Evolutionary conservation across 805 yeast species (phyloP).

Genomic region (Candida germanica): DNA sequence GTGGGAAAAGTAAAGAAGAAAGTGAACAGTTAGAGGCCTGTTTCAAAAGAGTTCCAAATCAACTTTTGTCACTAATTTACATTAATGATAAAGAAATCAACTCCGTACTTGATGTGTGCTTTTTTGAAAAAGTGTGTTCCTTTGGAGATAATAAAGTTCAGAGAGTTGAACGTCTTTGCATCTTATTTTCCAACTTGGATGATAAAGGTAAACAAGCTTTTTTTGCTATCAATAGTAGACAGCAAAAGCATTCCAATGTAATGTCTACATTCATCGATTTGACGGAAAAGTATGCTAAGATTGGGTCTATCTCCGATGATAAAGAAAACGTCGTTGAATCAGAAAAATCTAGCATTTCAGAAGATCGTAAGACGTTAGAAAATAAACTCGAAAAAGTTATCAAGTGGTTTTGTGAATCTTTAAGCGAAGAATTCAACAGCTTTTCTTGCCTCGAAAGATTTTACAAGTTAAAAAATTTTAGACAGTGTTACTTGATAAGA

Average conservation of each 20-base stretch:
- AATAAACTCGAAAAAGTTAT: slow-evolving; percentile 52
- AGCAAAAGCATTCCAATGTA: slow-evolving; percentile 55
- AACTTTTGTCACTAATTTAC: slow-evolving; percentile 62
- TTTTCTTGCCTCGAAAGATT: slow-evolving; percentile 51
- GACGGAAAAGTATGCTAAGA: slow-evolving; percentile 39
- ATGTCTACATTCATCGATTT: slow-evolving; percentile 47
- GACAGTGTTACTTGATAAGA: slow-evolving; percentile 55
- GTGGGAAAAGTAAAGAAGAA: slow-evolving; percentile 22
- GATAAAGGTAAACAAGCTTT: slow-evolving; percentile 62
- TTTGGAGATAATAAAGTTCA: slow-evolving; percentile 40
- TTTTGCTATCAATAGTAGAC: slow-evolving; percentile 66
- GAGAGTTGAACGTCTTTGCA: slow-evolving; percentile 54
- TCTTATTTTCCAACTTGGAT: slow-evolving; percentile 47
- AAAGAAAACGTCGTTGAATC: slow-evolving; percentile 15
- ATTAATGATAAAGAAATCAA: slow-evolving; percentile 70
- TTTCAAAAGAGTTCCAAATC: slow-evolving; percentile 56
- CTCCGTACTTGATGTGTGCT: slow-evolving; percentile 55
- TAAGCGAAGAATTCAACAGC: slow-evolving; percentile 53
- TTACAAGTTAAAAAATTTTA: slow-evolving; percentile 52
- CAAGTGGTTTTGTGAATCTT: slow-evolving; percentile 56
- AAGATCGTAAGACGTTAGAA: slow-evolving; percentile 5
- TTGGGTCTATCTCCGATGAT: slow-evolving; percentile 13
- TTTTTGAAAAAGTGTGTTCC: slow-evolving; percentile 64
- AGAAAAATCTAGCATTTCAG: slow-evolving; percentile 16
- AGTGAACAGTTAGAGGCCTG: slow-evolving; percentile 30